Conservation (phyloP, 2,329 filamentous ascomycete species). For the Alternaria dauci region DNA sequence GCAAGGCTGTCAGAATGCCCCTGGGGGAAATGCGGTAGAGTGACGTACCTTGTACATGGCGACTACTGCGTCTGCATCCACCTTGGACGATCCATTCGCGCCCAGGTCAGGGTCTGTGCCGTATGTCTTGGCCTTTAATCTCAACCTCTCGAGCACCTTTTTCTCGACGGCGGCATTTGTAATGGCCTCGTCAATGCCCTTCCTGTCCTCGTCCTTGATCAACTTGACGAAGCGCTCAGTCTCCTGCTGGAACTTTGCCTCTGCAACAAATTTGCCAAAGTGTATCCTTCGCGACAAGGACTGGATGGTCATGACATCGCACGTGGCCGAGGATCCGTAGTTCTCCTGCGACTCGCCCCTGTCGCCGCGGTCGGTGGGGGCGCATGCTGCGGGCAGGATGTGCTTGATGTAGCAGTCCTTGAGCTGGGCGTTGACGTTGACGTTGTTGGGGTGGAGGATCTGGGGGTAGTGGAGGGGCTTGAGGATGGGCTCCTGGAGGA, state of each 20-base stretch:
- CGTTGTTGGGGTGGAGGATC: slow-evolving; percentile 86
- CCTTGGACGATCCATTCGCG: slow-evolving; percentile 73
- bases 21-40: background rate
- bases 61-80: slow-evolving; percentile 79
- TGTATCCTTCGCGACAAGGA: slow-evolving; percentile 90
- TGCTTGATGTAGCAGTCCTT: slow-evolving; percentile 83
- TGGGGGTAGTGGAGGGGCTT: slow-evolving; percentile 85
- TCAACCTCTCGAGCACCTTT: slow-evolving; percentile 86
- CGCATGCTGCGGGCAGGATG: slow-evolving; percentile 85
- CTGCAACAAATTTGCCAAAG: slow-evolving; percentile 98
- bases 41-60: slow-evolving; percentile 50
- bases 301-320: slow-evolving; percentile 89
- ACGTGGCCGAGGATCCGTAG: slow-evolving; percentile 90
- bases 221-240: slow-evolving; percentile 79
- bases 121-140: slow-evolving; percentile 91
- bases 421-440: slow-evolving; percentile 89
- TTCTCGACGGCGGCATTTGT: slow-evolving; percentile 89
- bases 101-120: slow-evolving; percentile 81
- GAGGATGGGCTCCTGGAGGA: slow-evolving; percentile 81
- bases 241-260: slow-evolving; percentile 90
- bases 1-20: background rate
- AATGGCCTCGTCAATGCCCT: slow-evolving; percentile 87
- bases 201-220: slow-evolving; percentile 81
- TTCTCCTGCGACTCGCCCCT: slow-evolving; percentile 89
- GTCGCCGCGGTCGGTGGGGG: slow-evolving; percentile 78